Evolutionary conservation across 2,329 filamentous ascomycete species (phyloP).

Genomic region (Fusarium illudens): DNA sequence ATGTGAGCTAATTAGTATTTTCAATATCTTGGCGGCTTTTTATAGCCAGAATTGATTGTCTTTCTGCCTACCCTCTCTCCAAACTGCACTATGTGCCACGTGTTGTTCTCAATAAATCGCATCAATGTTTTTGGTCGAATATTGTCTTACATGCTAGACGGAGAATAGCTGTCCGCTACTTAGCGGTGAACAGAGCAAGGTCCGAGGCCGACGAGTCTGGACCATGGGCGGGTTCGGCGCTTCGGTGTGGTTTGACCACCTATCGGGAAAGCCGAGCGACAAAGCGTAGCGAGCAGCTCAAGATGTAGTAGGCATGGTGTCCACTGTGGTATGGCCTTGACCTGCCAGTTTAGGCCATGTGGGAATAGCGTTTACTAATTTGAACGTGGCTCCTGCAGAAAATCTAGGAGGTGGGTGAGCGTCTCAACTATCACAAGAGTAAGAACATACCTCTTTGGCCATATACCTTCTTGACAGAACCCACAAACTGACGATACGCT

Average conservation of each 20-base stretch:
- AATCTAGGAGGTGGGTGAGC: not conserved
- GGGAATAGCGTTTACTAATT: not conserved
- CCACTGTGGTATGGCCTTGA: not conserved
- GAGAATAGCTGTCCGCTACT: not conserved
- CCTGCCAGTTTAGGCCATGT: not conserved
- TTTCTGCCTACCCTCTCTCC: not conserved
- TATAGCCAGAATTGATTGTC: not conserved
- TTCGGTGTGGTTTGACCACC: not conserved
- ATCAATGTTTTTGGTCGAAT: not conserved
- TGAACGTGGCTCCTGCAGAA: not conserved
- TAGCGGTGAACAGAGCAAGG: not conserved
- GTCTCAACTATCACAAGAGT: too few relatives aligned
- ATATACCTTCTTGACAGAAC: not conserved
- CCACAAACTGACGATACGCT: not conserved
- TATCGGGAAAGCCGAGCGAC: not conserved
- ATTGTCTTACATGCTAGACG: not conserved
- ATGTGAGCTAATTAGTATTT: not conserved
- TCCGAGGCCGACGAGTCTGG: not conserved
- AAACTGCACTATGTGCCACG: not conserved
- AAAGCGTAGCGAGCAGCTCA: not conserved
- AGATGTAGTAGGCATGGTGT: not conserved
- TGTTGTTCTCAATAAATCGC: not conserved
- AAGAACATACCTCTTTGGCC: not conserved
- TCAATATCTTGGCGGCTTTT: not conserved
- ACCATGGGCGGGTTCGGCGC: not conserved